Conservation (phyloP, 2,329 filamentous ascomycete species). For the Colletotrichum neosansevieriae region DNA sequence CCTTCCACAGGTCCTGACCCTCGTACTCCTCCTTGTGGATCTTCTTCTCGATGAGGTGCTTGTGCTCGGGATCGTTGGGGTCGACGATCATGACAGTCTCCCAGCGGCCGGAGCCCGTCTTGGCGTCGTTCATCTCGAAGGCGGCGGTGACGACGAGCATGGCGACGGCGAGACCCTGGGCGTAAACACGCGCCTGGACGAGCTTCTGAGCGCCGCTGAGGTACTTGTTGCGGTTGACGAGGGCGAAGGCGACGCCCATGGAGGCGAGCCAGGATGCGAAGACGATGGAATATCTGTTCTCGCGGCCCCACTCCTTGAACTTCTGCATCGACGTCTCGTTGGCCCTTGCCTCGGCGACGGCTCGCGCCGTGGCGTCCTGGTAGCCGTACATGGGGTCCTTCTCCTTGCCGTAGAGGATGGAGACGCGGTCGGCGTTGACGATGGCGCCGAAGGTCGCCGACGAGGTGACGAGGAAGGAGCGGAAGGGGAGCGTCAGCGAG, state of each 20-base stretch:
- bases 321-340: slow-evolving; percentile 70
- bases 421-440: slow-evolving; percentile 82
- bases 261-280: slow-evolving; percentile 83
- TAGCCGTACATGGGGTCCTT: slow-evolving; percentile 77
- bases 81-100: slow-evolving; percentile 86
- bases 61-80: slow-evolving; percentile 84
- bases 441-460: slow-evolving; percentile 88
- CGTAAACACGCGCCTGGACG: slow-evolving; percentile 94
- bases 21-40: slow-evolving; percentile 89
- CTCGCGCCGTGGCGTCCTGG: slow-evolving; percentile 71
- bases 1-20: slow-evolving; percentile 94
- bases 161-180: slow-evolving; percentile 87
- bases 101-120: slow-evolving; percentile 81
- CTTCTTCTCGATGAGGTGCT: slow-evolving; percentile 86
- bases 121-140: slow-evolving; percentile 84
- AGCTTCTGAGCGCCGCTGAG: slow-evolving; percentile 85
- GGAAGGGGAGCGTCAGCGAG: slow-evolving; percentile 87
- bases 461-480: slow-evolving; percentile 88
- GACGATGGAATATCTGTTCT: slow-evolving; percentile 90
- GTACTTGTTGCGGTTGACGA: slow-evolving; percentile 83
- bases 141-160: slow-evolving; percentile 85
- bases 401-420: slow-evolving; percentile 73
- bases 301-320: slow-evolving; percentile 78
- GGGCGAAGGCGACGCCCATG: slow-evolving; percentile 79
- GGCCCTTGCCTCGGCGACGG: slow-evolving; percentile 65